phyloP scores from a whole-genome alignment of 2,329 filamentous ascomycete genomes.

The Biscogniauxia mediterranea region DNA sequence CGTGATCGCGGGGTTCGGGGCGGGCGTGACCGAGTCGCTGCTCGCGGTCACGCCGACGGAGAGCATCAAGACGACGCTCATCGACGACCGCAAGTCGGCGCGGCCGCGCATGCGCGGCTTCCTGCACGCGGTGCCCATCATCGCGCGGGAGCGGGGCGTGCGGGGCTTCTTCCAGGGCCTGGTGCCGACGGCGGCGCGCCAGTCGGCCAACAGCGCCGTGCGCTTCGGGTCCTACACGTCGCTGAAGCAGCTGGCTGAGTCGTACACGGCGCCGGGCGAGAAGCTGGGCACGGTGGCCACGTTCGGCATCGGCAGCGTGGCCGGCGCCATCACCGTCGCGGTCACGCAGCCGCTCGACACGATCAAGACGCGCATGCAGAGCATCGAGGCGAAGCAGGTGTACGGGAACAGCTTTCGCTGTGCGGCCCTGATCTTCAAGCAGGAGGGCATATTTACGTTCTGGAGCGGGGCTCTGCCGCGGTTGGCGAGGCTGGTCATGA shows the following conservation, averaged over 20 bases:
- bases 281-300: constrained; percentile 86
- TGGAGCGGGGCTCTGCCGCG: constrained; percentile 93
- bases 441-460: constrained; percentile 86
- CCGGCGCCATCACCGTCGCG: constrained; percentile 87
- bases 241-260: constrained; percentile 85
- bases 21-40: constrained; percentile 89
- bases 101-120: constrained; percentile 90
- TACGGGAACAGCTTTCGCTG: constrained; percentile 91
- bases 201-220: constrained; percentile 90
- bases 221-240: constrained; percentile 90
- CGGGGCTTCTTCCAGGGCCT: constrained; percentile 97
- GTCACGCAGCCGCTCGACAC: constrained; percentile 79
- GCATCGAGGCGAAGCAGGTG: constrained; percentile 73
- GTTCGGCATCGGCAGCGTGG: constrained; percentile 85
- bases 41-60: constrained; percentile 95
- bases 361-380: constrained; percentile 98
- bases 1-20: constrained; percentile 90
- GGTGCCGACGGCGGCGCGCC: constrained; percentile 87
- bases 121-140: constrained; percentile 83
- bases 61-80: constrained; percentile 97
- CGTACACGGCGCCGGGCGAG: constrained; percentile 90
- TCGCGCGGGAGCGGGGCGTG: constrained; percentile 82
- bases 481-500: constrained; percentile 80
- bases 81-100: constrained; percentile 86
- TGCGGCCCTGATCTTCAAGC: constrained; percentile 76